Percentiles rank a stretch among this genome's conserved stretches.
Evolutionary conservation across 306 rosid species (phyloP).

Genomic region (Sicyos baderoa): DNA sequence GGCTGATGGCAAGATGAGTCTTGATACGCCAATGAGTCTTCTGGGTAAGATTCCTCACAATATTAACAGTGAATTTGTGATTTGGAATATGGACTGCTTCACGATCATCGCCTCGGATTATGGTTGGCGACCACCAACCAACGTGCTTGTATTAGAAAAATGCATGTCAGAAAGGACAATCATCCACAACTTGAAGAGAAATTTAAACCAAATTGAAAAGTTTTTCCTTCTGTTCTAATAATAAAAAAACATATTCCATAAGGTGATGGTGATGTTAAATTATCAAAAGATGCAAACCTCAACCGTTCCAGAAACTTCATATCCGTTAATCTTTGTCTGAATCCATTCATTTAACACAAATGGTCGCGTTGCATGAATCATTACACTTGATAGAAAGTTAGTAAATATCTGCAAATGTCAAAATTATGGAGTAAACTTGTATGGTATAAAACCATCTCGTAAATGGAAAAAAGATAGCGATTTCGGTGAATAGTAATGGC

Average conservation of each 20-base stretch:
- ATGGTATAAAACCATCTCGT: not conserved
- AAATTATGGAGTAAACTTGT: slow-evolving; percentile 20
- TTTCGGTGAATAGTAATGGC: not conserved
- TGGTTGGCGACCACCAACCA: slow-evolving; percentile 99
- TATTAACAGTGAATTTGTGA: slow-evolving; percentile 89
- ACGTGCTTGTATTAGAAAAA: slow-evolving; percentile 57
- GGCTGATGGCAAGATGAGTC: slow-evolving; percentile 79
- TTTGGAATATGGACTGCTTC: slow-evolving; percentile 99
- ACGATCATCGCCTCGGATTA: slow-evolving; percentile 95
- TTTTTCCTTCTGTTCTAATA: not conserved
- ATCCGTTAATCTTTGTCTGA: slow-evolving; percentile 93
- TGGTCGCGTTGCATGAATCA: slow-evolving; percentile 92
- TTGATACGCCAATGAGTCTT: slow-evolving; percentile 99
- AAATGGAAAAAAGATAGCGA: not conserved
- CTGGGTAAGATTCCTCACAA: slow-evolving; percentile 92
- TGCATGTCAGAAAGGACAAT: not conserved
- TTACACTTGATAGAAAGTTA: slow-evolving; percentile 90
- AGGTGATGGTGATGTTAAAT: not conserved
- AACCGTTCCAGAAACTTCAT: slow-evolving; percentile 95
- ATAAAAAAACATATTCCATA: slow-evolving; percentile 8
- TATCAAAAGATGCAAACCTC: slow-evolving; percentile 60
- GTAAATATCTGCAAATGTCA: slow-evolving; percentile 75
- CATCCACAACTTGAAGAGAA: slow-evolving; percentile 16
- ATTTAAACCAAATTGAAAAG: not conserved
- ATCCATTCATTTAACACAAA: slow-evolving; percentile 91